phyloP scores from a whole-genome alignment of 805 yeast genomes.

The Pichia kluyveri region DNA sequence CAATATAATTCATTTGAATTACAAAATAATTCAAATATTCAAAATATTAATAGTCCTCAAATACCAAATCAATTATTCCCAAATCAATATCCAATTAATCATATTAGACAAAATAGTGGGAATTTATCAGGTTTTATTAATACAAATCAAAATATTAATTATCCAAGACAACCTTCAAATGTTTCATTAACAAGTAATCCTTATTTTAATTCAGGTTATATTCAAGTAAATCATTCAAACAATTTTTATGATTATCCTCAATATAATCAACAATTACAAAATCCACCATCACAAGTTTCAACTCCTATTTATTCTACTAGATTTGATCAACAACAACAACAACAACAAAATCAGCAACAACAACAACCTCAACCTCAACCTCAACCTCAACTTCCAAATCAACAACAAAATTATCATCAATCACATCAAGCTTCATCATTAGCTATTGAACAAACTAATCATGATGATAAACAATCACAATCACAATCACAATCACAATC shows the following conservation, averaged over 20 bases:
- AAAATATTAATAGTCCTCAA: not conserved
- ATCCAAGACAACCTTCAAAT: constrained; percentile 13
- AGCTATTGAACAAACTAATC: no score
- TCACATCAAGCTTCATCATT: no score
- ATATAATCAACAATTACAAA: constrained; percentile 6
- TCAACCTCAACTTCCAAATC: no score
- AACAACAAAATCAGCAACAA: no score
- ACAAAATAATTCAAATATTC: not conserved
- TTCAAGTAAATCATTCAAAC: not conserved
- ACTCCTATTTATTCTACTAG: not conserved
- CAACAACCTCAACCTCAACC: no score
- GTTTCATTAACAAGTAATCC: constrained; percentile 13
- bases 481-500: no score
- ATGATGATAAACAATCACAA: no score
- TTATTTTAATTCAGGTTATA: constrained; percentile 5
- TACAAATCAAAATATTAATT: not conserved
- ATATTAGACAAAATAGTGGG: not conserved
- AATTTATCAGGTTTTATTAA: not conserved
- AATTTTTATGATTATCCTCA: not conserved
- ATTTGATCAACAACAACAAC: no score
- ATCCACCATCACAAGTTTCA: not conserved
- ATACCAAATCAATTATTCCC: not conserved
- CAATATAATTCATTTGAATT: not conserved
- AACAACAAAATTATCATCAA: no score
- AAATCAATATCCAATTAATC: not conserved